Conservation (phyloP, 768 basidiomycete genomes). For the Lactarius hengduanensis region DNA sequence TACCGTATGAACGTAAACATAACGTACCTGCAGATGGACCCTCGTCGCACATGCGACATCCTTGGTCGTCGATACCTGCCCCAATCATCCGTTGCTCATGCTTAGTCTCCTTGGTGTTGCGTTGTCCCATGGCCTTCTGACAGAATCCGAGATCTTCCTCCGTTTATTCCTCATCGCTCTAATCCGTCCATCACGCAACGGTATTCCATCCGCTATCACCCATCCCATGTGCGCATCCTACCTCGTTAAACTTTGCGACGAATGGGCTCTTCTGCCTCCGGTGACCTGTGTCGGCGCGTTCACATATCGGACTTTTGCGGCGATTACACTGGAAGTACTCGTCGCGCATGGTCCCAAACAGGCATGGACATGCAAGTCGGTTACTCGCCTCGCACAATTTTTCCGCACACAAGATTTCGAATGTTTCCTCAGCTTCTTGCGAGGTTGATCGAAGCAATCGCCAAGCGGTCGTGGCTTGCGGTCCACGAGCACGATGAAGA, state of each 20-base stretch:
- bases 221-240: constrained; percentile 25
- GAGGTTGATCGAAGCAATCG: constrained; percentile 32
- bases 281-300: not conserved
- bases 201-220: constrained; percentile 15
- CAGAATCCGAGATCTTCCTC: constrained; percentile 47
- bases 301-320: constrained; percentile 35
- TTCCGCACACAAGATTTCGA: constrained; percentile 36
- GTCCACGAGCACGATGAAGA: constrained; percentile 14
- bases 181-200: constrained; percentile 33
- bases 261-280: constrained; percentile 16
- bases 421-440: constrained; percentile 37
- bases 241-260: constrained; percentile 17
- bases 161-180: constrained; percentile 42
- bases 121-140: constrained; percentile 42
- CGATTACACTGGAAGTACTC: constrained; percentile 37
- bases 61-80: constrained; percentile 46
- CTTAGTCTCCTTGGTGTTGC: constrained; percentile 51
- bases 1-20: constrained; percentile 1
- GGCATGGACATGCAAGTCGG: constrained; percentile 46
- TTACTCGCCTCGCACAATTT: constrained; percentile 39
- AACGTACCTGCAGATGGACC: constrained; percentile 40
- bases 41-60: constrained; percentile 53
- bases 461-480: not conserved
- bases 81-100: constrained; percentile 49
- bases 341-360: constrained; percentile 24